A percentile compares a stretch with the other conserved stretches of the same genome.
phyloP scores from a whole-genome alignment of 768 basidiomycete genomes.

The Rhizopogon rudus region DNA sequence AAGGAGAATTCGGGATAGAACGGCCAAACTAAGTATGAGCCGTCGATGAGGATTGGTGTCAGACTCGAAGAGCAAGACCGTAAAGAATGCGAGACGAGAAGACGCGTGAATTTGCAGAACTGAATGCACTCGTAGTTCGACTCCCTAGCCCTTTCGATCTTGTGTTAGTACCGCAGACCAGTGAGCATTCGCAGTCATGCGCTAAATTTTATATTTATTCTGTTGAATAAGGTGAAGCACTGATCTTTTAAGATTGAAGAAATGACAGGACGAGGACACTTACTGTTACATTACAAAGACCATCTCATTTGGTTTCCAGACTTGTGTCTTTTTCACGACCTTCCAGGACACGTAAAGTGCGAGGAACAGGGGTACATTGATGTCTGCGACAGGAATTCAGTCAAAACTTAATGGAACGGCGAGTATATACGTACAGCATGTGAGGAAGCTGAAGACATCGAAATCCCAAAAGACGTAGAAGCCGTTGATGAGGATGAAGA shows the following conservation, averaged over 20 bases:
- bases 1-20: too few relatives aligned
- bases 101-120: slow-evolving; percentile 61
- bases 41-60: too few relatives aligned
- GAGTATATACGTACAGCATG: slow-evolving; percentile 31
- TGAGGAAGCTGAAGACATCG: slow-evolving; percentile 47
- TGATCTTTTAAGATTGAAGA: too few relatives aligned
- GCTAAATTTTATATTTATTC: too few relatives aligned
- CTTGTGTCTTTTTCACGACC: slow-evolving; percentile 8
- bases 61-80: slow-evolving; percentile 37
- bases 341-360: slow-evolving; percentile 21
- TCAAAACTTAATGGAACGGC: neutral
- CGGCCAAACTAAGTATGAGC: too few relatives aligned
- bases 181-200: too few relatives aligned
- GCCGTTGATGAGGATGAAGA: slow-evolving; percentile 58
- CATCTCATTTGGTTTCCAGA: slow-evolving; percentile 61
- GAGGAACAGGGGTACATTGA: slow-evolving; percentile 19
- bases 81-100: slow-evolving; percentile 43
- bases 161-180: too few relatives aligned
- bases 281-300: slow-evolving; percentile 41
- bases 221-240: too few relatives aligned
- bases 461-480: slow-evolving; percentile 61
- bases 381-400: slow-evolving; percentile 20
- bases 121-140: slow-evolving; percentile 54
- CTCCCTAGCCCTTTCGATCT: too few relatives aligned
- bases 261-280: too few relatives aligned